A percentile compares a stretch with the other conserved stretches of the same genome.
Evolutionary conservation across 768 basidiomycete species (phyloP).

Genomic region (Terana coerulea): DNA sequence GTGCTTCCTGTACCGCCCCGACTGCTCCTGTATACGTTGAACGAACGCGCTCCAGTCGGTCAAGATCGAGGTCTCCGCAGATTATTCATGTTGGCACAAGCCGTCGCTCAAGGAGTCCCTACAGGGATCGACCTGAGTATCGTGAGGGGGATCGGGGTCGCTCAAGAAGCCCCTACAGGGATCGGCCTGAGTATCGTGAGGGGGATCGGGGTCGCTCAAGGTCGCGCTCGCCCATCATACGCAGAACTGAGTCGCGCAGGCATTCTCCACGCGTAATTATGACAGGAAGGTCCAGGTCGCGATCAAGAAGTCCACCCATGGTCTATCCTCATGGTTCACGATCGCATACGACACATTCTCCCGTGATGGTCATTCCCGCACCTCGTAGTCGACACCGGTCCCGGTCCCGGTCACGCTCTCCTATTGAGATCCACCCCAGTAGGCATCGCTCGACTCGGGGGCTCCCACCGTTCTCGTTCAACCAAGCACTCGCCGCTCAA

Average conservation of each 20-base stretch:
- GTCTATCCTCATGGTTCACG: neutral
- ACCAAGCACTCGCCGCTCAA: no score
- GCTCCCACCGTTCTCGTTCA: no score
- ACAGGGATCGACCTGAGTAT: neutral
- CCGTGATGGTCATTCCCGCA: neutral
- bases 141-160: neutral
- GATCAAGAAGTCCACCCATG: neutral
- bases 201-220: neutral
- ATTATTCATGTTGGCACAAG: no score
- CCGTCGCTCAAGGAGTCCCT: neutral
- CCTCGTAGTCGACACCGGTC: neutral
- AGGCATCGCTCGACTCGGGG: no score
- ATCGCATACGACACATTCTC: neutral
- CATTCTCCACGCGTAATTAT: neutral
- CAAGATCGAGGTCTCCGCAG: conserved; percentile 23
- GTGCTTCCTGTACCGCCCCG: neutral
- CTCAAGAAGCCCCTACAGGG: neutral
- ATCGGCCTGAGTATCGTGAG: neutral
- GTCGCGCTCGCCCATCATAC: neutral
- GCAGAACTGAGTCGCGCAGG: neutral
- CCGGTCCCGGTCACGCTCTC: conserved; percentile 18
- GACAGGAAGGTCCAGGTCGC: neutral
- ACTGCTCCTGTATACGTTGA: neutral
- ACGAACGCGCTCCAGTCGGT: conserved; percentile 15
- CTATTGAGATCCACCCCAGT: conserved; percentile 4